Evolutionary conservation across 1,284 basidiomycete genomes (phyloP), one percentile per base, ranked within the genome.

Genomic region (Ustilago trichophora): DNA sequence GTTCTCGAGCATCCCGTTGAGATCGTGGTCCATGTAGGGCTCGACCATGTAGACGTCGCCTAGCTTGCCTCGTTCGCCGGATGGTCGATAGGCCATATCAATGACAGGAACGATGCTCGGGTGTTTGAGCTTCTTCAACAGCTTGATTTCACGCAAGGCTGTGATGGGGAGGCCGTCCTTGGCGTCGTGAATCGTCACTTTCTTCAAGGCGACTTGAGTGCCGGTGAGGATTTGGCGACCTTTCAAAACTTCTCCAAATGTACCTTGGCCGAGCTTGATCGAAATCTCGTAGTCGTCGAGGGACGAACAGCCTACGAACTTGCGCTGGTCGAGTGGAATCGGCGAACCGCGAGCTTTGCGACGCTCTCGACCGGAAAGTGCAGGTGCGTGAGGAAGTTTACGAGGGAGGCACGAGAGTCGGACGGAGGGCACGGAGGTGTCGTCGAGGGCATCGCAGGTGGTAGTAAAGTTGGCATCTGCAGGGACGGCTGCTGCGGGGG

Each of bases 11-110:
- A 98, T 83, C 2, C 96, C 96, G 11, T 94, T 93, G 21, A 99
- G 87, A 83, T 99, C 95, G 80, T 99, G 96, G 76, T 98, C 95
- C 93, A 98, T 97, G 83, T 96, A 98, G 0, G 95, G 95, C 80
- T 98, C 98, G 27, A 98, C 94, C 94, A 98, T 97, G 83, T 92
- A 97, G 16, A 87, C 84, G 42, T 85, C 85, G 42, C 93, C 86
- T 37, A 89, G 87, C 55, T 74, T 69, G 40, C 77, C 73, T 12
- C 74, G 43, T 43, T 76, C 74, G 21, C 56, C 48, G 2, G 63
- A 46, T 1, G 75, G 71, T 5, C 60, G 56, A 27, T 85, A 84
- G 1, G 97, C 93, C 89, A 98, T 96, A 82, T 97, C 93, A 51
- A 93, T 82, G 37, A 98, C 88, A 22, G 92, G 87, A 2, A 98